These are phyloP conservation scores for Vinca major DNA, from an alignment of 305 asterid species.

Conservation along the genomic window DNA sequence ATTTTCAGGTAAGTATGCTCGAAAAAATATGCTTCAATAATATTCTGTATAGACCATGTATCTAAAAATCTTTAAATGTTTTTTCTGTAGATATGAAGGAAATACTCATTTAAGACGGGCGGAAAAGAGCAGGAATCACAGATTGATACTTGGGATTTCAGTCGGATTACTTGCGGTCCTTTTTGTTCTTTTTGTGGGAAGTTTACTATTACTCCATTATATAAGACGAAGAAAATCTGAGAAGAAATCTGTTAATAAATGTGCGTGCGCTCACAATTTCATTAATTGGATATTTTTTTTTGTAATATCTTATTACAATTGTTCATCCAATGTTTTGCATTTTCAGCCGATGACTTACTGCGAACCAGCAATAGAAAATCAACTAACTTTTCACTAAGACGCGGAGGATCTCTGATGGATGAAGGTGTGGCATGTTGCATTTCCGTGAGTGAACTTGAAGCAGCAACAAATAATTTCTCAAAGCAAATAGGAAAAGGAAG, in stretches of 20 bases:
- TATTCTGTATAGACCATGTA: neutral
- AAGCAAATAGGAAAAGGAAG: slow-evolving; percentile 88
- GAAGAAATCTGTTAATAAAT: slow-evolving; percentile 34
- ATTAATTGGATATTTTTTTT: neutral
- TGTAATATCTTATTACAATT: neutral
- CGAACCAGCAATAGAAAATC: slow-evolving; percentile 47
- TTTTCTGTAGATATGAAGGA: slow-evolving; percentile 54
- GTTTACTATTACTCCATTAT: slow-evolving; percentile 42
- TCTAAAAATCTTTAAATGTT: neutral
- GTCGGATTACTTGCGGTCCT: slow-evolving; percentile 50
- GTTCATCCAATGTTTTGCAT: slow-evolving; percentile 6
- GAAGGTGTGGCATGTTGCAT: slow-evolving; percentile 86
- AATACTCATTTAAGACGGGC: slow-evolving; percentile 53
- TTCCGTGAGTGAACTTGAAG: slow-evolving; percentile 62
- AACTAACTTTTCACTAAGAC: slow-evolving; percentile 35
- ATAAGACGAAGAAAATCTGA: slow-evolving; percentile 33
- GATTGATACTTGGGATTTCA: slow-evolving; percentile 44
- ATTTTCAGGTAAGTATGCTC: slow-evolving; percentile 52
- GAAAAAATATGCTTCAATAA: neutral
- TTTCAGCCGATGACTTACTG: slow-evolving; percentile 46
- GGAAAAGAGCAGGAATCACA: slow-evolving; percentile 28
- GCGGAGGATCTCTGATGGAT: slow-evolving; percentile 73
- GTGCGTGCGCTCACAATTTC: slow-evolving; percentile 21
- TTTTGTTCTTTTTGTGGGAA: slow-evolving; percentile 42
- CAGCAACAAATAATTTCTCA: slow-evolving; percentile 60